Conservation (phyloP, 2,329 filamentous ascomycete species). For the Pseudogymnoascus sp. region DNA sequence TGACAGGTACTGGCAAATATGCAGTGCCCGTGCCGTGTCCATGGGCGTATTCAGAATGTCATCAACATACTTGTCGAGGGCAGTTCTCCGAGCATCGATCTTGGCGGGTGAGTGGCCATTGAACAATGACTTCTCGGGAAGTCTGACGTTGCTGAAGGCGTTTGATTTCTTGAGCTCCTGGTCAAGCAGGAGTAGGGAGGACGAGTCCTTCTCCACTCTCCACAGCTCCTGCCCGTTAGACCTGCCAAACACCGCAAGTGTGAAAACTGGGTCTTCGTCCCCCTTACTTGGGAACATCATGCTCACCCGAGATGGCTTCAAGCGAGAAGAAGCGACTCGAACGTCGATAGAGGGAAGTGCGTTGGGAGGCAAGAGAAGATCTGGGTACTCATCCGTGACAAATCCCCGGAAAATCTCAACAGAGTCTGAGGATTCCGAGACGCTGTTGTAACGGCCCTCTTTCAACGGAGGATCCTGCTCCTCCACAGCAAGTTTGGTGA, state of each 20-base stretch:
- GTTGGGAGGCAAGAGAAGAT: slow-evolving; percentile 78
- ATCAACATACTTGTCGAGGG: slow-evolving; percentile 79
- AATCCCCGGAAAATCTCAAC: slow-evolving; percentile 66
- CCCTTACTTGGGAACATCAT: slow-evolving; percentile 69
- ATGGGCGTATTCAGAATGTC: slow-evolving; percentile 75
- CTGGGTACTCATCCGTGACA: slow-evolving; percentile 77
- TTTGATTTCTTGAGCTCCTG: slow-evolving; percentile 67
- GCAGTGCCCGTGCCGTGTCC: slow-evolving; percentile 66
- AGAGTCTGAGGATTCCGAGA: slow-evolving; percentile 23
- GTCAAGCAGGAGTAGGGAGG: slow-evolving; percentile 74
- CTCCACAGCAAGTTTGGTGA: slow-evolving; percentile 31
- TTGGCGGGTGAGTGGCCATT: slow-evolving; percentile 89
- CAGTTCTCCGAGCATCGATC: slow-evolving; percentile 74
- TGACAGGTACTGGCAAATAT: slow-evolving; percentile 84
- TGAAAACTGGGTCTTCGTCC: slow-evolving; percentile 92
- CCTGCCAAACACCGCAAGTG: slow-evolving; percentile 74
- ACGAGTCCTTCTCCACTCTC: slow-evolving; percentile 87
- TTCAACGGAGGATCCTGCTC: slow-evolving; percentile 19
- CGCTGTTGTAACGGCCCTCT: slow-evolving; percentile 13
- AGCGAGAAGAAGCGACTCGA: slow-evolving; percentile 84
- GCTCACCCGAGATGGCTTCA: slow-evolving; percentile 84
- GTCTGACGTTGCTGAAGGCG: slow-evolving; percentile 59
- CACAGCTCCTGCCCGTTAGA: slow-evolving; percentile 73
- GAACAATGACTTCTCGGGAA: slow-evolving; percentile 81
- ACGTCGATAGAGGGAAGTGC: slow-evolving; percentile 79